Evolutionary conservation across 2,329 filamentous ascomycete genomes (phyloP).

Genomic region (Colletotrichum sp.): DNA sequence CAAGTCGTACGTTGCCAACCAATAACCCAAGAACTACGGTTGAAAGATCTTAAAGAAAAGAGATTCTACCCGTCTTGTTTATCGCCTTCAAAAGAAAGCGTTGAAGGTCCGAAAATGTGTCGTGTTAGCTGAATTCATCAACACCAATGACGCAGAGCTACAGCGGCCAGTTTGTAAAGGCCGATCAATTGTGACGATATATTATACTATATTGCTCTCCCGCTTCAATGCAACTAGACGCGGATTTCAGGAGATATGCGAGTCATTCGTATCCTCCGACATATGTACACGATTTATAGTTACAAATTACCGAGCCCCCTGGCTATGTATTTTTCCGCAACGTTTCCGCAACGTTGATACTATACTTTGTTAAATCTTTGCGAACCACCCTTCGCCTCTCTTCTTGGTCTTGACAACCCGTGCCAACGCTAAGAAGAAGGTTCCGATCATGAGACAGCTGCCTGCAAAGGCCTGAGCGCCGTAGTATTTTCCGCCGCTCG

Average conservation of each 20-base stretch:
- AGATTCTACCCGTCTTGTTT: fast-evolving
- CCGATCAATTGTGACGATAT: neutral
- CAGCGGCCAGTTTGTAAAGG: neutral
- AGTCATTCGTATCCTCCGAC: neutral
- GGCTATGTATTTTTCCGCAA: neutral
- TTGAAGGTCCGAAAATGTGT: fast-evolving
- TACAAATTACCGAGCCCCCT: neutral
- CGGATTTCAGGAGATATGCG: neutral
- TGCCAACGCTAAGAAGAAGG: constrained; percentile 40
- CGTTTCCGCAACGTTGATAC: neutral
- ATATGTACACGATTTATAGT: neutral
- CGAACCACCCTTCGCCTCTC: constrained; percentile 39
- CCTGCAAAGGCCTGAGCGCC: constrained; percentile 57
- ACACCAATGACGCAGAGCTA: neutral
- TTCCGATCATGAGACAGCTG: constrained; percentile 43
- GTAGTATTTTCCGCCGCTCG: constrained; percentile 42
- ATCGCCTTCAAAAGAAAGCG: neutral
- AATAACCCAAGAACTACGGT: neutral
- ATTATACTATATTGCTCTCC: neutral
- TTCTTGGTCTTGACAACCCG: constrained; percentile 41
- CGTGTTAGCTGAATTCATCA: neutral
- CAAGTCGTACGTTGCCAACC: neutral
- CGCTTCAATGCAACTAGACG: neutral
- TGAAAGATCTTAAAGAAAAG: neutral
- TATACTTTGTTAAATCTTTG: constrained; percentile 35